Base-by-base conservation (phyloP, 1,284 basidiomycete species). In the Microbotryum scabiosae region DNA sequence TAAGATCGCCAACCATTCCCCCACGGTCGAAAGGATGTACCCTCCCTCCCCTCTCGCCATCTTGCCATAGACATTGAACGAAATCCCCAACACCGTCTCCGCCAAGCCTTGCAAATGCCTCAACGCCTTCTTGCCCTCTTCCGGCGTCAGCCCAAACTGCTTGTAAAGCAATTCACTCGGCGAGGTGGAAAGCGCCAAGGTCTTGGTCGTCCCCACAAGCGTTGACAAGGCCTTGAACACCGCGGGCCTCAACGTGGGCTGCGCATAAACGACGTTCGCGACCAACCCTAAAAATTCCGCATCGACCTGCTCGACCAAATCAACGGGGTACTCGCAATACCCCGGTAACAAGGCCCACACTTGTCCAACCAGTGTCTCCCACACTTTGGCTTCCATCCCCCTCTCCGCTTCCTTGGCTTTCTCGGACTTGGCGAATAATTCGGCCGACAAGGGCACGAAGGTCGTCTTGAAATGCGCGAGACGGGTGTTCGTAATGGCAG, bases 41-140 rank as follows among this genome's bases (percentile, higher is more conserved):
- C 84, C 85, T 52, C 90, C 82, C 51, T 81, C 82, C 66, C 94
- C 90, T 51, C 84, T 80, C 4, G 82, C 82, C 25, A 88, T 83
- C 70, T 84, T 91, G 63, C 87, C 82, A 75, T 97, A 97, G n/a
- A 99, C 86, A 73, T 99, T 97, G 79, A 97, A 94, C 50, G 97
- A 80, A 5, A 97, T 90, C 0, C 90, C 86, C 28, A 97, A 82
- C 85, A 96, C 93, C 72, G 90, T 94, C 72, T 91, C 88, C 0
- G 85, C 86, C 71, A 97, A 85, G 0, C 80, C 79, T 54, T 82
- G 84, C 60, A 98, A 79, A 74, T 89, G 87, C 2, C 74, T 78
- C 26, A 97, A 70, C 71, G 93, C 93, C 53, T 78, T 79, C 44
- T 77, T 73, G 2, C 88, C 90, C 63, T 83, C 82, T 41, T 80